Evolutionary conservation across 345 rosid genomes (phyloP).

Genomic region (Gossypium arboreum): DNA sequence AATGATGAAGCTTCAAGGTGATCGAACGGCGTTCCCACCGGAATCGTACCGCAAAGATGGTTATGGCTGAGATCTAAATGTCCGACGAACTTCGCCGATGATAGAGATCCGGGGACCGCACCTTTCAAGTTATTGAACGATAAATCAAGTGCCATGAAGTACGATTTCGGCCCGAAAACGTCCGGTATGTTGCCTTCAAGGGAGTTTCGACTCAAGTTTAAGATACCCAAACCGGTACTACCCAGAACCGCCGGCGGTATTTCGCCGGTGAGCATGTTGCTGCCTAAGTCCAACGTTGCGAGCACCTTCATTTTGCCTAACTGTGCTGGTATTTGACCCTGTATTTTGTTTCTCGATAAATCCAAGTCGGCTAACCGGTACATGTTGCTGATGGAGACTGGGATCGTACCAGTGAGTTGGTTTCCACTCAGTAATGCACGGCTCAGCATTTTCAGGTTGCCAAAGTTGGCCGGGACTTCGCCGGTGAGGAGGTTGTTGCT

Average conservation of each 20-base stretch:
- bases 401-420: slow-evolving; percentile 69
- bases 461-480: slow-evolving; percentile 57
- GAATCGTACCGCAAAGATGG: slow-evolving; percentile 84
- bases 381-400: slow-evolving; percentile 53
- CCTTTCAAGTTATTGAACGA: slow-evolving; percentile 68
- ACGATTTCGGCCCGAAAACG: slow-evolving; percentile 60
- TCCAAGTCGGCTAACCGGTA: slow-evolving; percentile 79
- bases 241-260: slow-evolving; percentile 53
- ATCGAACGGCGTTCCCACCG: slow-evolving; percentile 74
- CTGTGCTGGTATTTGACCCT: slow-evolving; percentile 53
- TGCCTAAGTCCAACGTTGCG: slow-evolving; percentile 63
- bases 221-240: slow-evolving; percentile 52
- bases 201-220: slow-evolving; percentile 73
- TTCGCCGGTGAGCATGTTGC: slow-evolving; percentile 54
- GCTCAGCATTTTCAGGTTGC: slow-evolving; percentile 71
- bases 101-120: slow-evolving; percentile 55
- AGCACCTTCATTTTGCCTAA: slow-evolving; percentile 83
- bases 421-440: slow-evolving; percentile 67
- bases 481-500: slow-evolving; percentile 66
- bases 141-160: slow-evolving; percentile 74
- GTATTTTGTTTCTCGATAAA: slow-evolving; percentile 59
- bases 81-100: slow-evolving; percentile 60
- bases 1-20: slow-evolving; percentile 69
- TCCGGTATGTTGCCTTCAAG: slow-evolving; percentile 78
- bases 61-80: slow-evolving; percentile 86